These are phyloP conservation scores for Hygrophoropsis aurantiaca DNA, from an alignment of 768 basidiomycete species.

Conservation along the genomic window DNA sequence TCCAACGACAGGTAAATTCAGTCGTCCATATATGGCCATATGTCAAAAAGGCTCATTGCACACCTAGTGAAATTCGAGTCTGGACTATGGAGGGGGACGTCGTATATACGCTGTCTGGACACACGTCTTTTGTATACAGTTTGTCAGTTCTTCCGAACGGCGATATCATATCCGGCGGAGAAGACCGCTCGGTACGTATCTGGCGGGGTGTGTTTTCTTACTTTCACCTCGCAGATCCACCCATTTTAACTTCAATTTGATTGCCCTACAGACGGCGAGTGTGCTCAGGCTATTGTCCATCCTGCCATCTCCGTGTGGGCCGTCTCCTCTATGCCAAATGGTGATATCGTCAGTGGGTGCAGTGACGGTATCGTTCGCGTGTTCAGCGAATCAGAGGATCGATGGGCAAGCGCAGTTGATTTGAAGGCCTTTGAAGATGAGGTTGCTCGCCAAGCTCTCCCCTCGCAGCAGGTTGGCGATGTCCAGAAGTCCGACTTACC, in stretches of 20 bases:
- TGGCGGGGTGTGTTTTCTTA: constrained; percentile 71
- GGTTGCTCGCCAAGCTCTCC: constrained; percentile 76
- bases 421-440: constrained; percentile 70
- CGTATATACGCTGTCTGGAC: constrained; percentile 81
- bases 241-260: constrained; percentile 2
- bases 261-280: constrained; percentile 69
- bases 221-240: neutral
- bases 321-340: constrained; percentile 82
- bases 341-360: constrained; percentile 89
- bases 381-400: constrained; percentile 72
- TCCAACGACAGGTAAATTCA: constrained; percentile 82
- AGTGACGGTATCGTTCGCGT: constrained; percentile 88
- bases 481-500: constrained; percentile 90
- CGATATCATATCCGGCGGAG: constrained; percentile 85
- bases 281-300: constrained; percentile 84
- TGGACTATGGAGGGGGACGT: constrained; percentile 86
- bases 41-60: constrained; percentile 3
- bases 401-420: constrained; percentile 68
- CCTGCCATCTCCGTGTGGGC: constrained; percentile 98
- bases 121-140: constrained; percentile 96
- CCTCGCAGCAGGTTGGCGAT: constrained; percentile 87
- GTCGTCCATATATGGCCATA: neutral
- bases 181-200: constrained; percentile 89
- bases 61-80: constrained; percentile 79
- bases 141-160: constrained; percentile 80